Evolutionary conservation across 805 yeast species (phyloP).

Genomic region (Starmerella asiatica): DNA sequence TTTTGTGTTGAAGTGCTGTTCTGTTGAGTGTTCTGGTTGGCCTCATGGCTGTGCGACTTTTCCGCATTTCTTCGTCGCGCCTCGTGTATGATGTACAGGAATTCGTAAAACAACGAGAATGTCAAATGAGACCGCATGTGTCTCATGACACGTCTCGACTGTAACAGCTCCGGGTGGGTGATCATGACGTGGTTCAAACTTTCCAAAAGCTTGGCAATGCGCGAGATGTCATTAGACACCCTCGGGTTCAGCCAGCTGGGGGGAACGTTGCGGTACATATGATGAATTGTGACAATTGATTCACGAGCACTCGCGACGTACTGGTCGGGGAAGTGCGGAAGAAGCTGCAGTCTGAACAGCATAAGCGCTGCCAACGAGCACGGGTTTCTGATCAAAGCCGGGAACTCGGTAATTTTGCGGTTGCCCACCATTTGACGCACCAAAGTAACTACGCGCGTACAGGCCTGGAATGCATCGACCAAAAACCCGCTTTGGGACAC

Average conservation of each 20-base stretch:
- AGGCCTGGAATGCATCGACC: conserved; percentile 62
- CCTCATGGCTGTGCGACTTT: conserved; percentile 11
- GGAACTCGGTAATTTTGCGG: conserved; percentile 64
- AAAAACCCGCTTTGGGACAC: conserved; percentile 80
- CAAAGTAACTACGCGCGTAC: conserved; percentile 70
- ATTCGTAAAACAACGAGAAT: conserved; percentile 78
- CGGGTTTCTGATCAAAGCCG: conserved; percentile 77
- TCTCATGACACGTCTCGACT: conserved; percentile 62
- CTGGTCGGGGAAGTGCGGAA: conserved; percentile 53
- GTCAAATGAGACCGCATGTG: conserved; percentile 87
- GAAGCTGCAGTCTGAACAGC: conserved; percentile 66
- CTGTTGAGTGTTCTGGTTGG: conserved; percentile 13
- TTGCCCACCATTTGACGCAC: conserved; percentile 57
- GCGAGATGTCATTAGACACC: conserved; percentile 75
- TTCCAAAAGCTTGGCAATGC: conserved; percentile 84
- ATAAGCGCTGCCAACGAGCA: conserved; percentile 63
- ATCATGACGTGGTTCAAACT: conserved; percentile 75
- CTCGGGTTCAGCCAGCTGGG: conserved; percentile 68
- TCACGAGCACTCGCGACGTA: conserved; percentile 83
- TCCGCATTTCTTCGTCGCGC: conserved; percentile 53
- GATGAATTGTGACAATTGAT: conserved; percentile 82
- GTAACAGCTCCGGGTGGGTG: conserved; percentile 73
- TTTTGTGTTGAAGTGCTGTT: conserved; percentile 24
- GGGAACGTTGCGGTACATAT: conserved; percentile 72
- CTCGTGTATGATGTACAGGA: conserved; percentile 90